Percentiles rank a stretch among this genome's conserved stretches.
Evolutionary conservation across 495 filamentous ascomycete species (phyloP).

Genomic region (Elasticomyces elasticus): DNA sequence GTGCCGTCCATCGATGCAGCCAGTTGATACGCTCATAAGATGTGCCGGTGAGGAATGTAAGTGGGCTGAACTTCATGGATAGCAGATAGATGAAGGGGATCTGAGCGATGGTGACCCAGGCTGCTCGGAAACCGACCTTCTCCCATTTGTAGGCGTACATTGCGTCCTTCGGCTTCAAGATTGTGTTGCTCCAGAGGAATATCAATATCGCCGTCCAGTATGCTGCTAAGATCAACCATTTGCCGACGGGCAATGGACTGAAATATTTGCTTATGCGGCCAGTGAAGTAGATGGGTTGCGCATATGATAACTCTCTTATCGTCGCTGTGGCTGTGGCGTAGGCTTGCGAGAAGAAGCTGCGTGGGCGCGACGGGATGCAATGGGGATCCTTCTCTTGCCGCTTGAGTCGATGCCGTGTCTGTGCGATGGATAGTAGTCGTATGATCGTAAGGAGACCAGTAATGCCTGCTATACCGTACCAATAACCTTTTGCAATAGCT

Average conservation of each 20-base stretch:
- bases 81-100: slow-evolving; percentile 26
- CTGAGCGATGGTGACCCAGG: slow-evolving; percentile 27
- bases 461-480: slow-evolving; percentile 7
- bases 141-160: slow-evolving; percentile 24
- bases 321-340: slow-evolving; percentile 7
- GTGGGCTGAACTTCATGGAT: slow-evolving; percentile 22
- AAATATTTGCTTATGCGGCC: slow-evolving; percentile 17
- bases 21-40: slow-evolving; percentile 29
- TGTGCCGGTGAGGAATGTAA: slow-evolving; percentile 20
- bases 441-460: slow-evolving; percentile 2
- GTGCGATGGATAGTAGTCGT: neutral
- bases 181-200: slow-evolving; percentile 14
- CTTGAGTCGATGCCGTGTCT: neutral
- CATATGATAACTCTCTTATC: slow-evolving; percentile 9
- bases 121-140: slow-evolving; percentile 27
- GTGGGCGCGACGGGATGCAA: slow-evolving; percentile 4
- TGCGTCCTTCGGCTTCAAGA: slow-evolving; percentile 2
- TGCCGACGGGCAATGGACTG: slow-evolving; percentile 13
- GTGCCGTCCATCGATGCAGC: slow-evolving; percentile 26
- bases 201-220: slow-evolving; percentile 16
- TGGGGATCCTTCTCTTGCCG: neutral
- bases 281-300: slow-evolving; percentile 16
- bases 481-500: slow-evolving; percentile 9
- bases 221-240: slow-evolving; percentile 7
- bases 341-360: neutral